Conservation (phyloP, 2,329 filamentous ascomycete genomes). For the Fusarium coicis region DNA sequence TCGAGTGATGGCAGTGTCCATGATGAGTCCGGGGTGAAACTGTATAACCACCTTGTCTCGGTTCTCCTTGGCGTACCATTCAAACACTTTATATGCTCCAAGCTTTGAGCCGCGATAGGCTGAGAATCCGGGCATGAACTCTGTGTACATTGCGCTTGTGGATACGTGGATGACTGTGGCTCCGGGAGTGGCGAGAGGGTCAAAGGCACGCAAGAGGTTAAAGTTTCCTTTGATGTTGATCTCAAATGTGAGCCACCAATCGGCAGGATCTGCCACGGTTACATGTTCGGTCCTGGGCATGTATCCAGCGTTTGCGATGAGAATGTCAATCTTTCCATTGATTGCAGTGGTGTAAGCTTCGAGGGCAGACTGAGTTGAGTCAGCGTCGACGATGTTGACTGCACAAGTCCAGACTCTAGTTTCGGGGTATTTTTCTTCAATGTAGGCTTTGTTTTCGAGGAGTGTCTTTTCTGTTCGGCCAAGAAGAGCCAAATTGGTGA, state of each 20-base stretch:
- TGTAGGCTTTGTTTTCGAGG: conserved; percentile 41
- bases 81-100: conserved; percentile 53
- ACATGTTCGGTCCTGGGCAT: conserved; percentile 28
- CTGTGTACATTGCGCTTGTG: conserved; percentile 35
- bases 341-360: conserved; percentile 30
- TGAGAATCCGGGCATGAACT: conserved; percentile 45
- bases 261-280: conserved; percentile 27
- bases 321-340: conserved; percentile 51
- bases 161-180: conserved; percentile 44
- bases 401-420: conserved; percentile 56
- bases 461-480: conserved; percentile 52
- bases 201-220: conserved; percentile 44
- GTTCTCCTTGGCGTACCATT: conserved; percentile 55
- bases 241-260: conserved; percentile 45
- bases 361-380: conserved; percentile 23
- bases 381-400: conserved; percentile 46
- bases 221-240: conserved; percentile 47
- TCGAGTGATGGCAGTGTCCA: conserved; percentile 45
- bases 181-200: conserved; percentile 38
- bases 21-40: conserved; percentile 56
- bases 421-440: conserved; percentile 63
- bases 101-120: conserved; percentile 57
- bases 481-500: conserved; percentile 52
- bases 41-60: conserved; percentile 52
- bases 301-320: conserved; percentile 49